Evolutionary conservation across 441 rosid genomes (phyloP).

Genomic region (Euphorbia celastroides): DNA sequence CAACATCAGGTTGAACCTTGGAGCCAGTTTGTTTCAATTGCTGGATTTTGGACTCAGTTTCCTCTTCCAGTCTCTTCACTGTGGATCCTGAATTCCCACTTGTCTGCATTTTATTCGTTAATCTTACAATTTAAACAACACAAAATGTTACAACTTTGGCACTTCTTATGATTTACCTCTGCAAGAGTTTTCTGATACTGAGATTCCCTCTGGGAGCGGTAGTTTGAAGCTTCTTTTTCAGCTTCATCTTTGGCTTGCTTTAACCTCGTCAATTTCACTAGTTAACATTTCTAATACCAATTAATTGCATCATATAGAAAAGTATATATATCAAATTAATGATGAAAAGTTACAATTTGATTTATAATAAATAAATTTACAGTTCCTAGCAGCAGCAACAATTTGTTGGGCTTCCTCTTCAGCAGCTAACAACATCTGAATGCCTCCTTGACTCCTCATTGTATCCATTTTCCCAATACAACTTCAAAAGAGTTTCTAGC

Average conservation of each 20-base stretch:
- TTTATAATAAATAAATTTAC: constrained; percentile 22
- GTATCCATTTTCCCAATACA: constrained; percentile 35
- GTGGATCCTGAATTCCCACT: constrained; percentile 33
- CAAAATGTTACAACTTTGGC: too few relatives aligned
- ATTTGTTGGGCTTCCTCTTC: constrained; percentile 66
- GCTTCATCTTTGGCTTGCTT: constrained; percentile 76
- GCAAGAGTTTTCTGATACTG: constrained; percentile 39
- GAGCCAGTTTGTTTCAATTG: constrained; percentile 29
- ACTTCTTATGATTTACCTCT: too few relatives aligned
- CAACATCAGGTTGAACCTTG: constrained; percentile 24
- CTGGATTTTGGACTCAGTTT: constrained; percentile 33
- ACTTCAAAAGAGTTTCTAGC: background rate
- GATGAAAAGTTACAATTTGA: background rate
- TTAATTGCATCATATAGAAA: background rate
- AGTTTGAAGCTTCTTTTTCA: constrained; percentile 43
- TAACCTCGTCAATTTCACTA: constrained; percentile 52
- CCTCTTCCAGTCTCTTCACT: constrained; percentile 44
- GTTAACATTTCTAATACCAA: background rate
- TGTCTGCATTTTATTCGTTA: constrained; percentile 16
- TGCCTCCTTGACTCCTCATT: constrained; percentile 62
- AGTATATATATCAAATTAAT: background rate
- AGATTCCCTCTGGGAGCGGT: constrained; percentile 36
- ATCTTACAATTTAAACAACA: too few relatives aligned
- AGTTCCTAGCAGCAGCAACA: constrained; percentile 49
- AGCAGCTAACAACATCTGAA: constrained; percentile 58